Evolutionary conservation across 2,329 filamentous ascomycete genomes (phyloP).

Genomic region (Pestalotiopsis sp.): DNA sequence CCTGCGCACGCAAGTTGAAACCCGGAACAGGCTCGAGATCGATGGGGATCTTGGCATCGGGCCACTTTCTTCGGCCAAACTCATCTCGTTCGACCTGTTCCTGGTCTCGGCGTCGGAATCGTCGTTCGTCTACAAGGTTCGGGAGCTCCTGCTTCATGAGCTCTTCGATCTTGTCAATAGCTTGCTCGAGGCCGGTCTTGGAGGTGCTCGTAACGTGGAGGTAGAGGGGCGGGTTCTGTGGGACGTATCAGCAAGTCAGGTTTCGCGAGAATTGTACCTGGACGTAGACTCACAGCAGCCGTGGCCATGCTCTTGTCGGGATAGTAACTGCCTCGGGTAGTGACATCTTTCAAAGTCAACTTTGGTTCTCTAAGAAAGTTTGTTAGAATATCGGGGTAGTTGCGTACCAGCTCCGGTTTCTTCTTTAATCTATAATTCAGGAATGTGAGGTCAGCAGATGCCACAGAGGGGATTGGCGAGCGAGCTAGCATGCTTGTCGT

Average conservation of each 20-base stretch:
- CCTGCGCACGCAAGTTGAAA: constrained; percentile 94
- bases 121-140: constrained; percentile 90
- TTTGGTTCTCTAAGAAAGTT: constrained; percentile 53
- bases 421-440: constrained; percentile 96
- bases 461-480: constrained; percentile 68
- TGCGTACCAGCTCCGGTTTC: constrained; percentile 99
- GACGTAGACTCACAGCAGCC: constrained; percentile 68
- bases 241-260: constrained; percentile 72
- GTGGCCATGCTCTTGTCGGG: constrained; percentile 98
- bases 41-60: constrained; percentile 92
- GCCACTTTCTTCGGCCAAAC: constrained; percentile 96
- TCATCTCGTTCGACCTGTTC: constrained; percentile 88
- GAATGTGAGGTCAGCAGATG: constrained; percentile 91
- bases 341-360: constrained; percentile 87
- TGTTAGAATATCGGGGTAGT: constrained; percentile 50
- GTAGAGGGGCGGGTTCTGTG: constrained; percentile 87
- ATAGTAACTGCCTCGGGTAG: constrained; percentile 93
- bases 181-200: constrained; percentile 89
- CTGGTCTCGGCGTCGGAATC: constrained; percentile 82
- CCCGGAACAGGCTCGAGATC: constrained; percentile 87
- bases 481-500: constrained; percentile 69
- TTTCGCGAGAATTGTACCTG: constrained; percentile 58
- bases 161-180: constrained; percentile 86
- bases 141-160: constrained; percentile 96
- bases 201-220: constrained; percentile 92